Conservation (phyloP, 73 alveolate species). For the Tetrahymena elliotti region DNA sequence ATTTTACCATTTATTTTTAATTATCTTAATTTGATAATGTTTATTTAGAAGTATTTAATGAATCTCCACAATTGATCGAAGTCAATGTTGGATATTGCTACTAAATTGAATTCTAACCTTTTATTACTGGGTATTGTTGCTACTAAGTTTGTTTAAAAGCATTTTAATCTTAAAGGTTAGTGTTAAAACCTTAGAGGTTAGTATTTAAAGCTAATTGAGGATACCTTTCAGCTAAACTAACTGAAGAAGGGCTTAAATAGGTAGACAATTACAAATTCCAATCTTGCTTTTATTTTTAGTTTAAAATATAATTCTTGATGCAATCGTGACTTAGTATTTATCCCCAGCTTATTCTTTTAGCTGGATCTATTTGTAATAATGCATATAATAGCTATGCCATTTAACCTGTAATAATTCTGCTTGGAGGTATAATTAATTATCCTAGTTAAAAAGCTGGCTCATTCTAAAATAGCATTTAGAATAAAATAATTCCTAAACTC, state of each 20-base stretch:
- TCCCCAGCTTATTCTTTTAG: not conserved
- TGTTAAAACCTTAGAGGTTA: not conserved
- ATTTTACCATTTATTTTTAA: not conserved
- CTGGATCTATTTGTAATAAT: not conserved
- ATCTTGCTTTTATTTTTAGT: not conserved
- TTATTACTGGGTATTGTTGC: not conserved
- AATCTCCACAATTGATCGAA: not conserved
- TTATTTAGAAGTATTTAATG: not conserved
- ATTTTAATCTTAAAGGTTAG: not conserved
- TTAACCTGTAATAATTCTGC: not conserved
- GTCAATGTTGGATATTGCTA: not conserved
- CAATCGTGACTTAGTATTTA: not conserved
- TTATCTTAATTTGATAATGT: not conserved
- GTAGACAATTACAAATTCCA: not conserved
- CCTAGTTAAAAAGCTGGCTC: not conserved
- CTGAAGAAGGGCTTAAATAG: not conserved
- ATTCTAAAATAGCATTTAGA: not conserved
- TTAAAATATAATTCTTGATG: not conserved
- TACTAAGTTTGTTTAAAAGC: not conserved
- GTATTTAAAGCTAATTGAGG: not conserved
- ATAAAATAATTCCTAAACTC: not conserved
- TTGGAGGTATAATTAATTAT: not conserved
- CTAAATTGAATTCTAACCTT: not conserved
- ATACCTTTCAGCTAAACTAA: not conserved
- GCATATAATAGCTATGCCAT: not conserved